Conservation (phyloP, 176 grass and related monocot genomes). For the Carex scoparia region DNA sequence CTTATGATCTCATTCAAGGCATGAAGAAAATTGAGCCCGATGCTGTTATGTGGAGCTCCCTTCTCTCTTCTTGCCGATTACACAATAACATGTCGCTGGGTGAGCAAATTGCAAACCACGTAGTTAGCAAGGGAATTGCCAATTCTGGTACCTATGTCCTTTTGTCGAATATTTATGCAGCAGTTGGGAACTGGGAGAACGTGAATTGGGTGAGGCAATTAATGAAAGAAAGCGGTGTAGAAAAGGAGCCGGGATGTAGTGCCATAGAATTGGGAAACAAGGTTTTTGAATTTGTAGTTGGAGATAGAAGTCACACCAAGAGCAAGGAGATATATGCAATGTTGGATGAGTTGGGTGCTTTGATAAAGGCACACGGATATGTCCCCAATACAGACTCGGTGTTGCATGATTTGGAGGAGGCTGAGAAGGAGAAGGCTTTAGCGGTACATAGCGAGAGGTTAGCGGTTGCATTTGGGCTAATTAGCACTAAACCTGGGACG, state of each 20-base stretch:
- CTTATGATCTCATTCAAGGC: slow-evolving; percentile 56
- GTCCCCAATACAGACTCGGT: slow-evolving; percentile 56
- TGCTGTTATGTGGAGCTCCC: slow-evolving; percentile 54
- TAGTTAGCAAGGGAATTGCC: slow-evolving; percentile 46
- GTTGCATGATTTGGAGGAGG: slow-evolving; percentile 66
- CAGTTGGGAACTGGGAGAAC: slow-evolving; percentile 58
- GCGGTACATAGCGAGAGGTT: slow-evolving; percentile 88
- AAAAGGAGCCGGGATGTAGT: slow-evolving; percentile 81
- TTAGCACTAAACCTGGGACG: slow-evolving; percentile 52
- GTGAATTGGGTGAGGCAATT: slow-evolving; percentile 43
- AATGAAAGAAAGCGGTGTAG: slow-evolving; percentile 73
- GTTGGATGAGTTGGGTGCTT: slow-evolving; percentile 53
- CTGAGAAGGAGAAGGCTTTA: slow-evolving; percentile 53
- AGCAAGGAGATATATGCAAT: slow-evolving; percentile 65
- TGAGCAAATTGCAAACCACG: slow-evolving; percentile 60
- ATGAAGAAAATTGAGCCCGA: slow-evolving; percentile 50
- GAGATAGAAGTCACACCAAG: slow-evolving; percentile 61
- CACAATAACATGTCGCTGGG: slow-evolving; percentile 69
- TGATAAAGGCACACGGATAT: slow-evolving; percentile 68
- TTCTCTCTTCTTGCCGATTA: slow-evolving; percentile 63
- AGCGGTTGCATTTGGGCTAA: slow-evolving; percentile 71
- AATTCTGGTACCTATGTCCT: slow-evolving; percentile 79
- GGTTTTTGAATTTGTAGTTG: slow-evolving; percentile 64
- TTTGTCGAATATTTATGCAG: slow-evolving; percentile 80
- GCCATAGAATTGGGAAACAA: slow-evolving; percentile 60